Percentiles rank a stretch among this genome's conserved stretches.
Conservation (phyloP, 1,284 basidiomycete genomes). For the Rhodotorula sp. region DNA sequence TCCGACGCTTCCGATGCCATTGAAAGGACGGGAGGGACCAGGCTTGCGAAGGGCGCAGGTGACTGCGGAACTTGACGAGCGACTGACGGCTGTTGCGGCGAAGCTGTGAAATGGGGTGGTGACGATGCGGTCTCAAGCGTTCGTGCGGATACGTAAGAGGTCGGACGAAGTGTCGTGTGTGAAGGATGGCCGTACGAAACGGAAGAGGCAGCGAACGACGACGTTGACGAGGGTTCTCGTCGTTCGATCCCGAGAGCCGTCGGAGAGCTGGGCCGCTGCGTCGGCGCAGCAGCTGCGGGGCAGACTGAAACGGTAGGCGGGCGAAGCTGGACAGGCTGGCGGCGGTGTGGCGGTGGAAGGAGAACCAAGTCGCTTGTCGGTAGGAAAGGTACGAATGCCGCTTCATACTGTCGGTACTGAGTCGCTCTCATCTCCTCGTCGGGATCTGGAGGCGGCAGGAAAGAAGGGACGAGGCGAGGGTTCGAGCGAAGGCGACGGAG, state of each 20-base stretch:
- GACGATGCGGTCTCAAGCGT: background rate
- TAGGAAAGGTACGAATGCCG: too few relatives aligned
- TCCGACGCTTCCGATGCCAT: background rate
- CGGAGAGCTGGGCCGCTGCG: too few relatives aligned
- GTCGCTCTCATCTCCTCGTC: too few relatives aligned
- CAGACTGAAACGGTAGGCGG: too few relatives aligned
- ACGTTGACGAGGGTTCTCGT: background rate
- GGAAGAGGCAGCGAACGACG: background rate
- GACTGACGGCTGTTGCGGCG: background rate
- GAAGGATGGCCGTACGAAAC: constrained; percentile 8
- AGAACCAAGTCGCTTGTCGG: background rate
- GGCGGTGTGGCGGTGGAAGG: too few relatives aligned
- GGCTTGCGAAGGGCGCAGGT: background rate
- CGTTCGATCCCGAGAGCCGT: too few relatives aligned
- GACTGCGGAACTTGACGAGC: background rate
- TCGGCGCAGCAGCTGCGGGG: too few relatives aligned
- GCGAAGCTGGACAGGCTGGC: background rate
- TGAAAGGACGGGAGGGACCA: background rate
- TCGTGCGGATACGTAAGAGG: constrained; percentile 2
- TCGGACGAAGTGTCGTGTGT: background rate
- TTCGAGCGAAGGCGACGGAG: too few relatives aligned
- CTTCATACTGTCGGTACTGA: too few relatives aligned
- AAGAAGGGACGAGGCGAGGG: too few relatives aligned
- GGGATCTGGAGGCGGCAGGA: too few relatives aligned
- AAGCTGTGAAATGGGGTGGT: background rate